Evolutionary conservation across 805 yeast genomes (phyloP).

Genomic region (Pichia manshurica): DNA sequence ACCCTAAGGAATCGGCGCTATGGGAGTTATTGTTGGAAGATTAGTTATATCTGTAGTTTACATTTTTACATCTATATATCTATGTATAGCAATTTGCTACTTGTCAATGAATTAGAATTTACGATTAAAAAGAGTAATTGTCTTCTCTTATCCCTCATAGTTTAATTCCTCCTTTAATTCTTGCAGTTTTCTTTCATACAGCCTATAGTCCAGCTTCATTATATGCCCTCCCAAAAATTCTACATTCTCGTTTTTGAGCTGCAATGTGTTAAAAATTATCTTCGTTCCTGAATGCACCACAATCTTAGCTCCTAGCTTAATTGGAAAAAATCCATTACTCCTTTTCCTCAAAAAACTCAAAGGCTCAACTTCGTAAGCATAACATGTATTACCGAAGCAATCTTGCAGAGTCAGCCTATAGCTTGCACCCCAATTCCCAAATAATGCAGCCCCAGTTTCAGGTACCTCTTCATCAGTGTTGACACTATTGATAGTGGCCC

Average conservation of each 20-base stretch:
- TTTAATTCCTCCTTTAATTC: slow-evolving; percentile 31
- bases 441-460: background rate
- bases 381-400: slow-evolving; percentile 41
- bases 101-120: background rate
- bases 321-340: slow-evolving; percentile 27
- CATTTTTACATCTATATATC: no score
- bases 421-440: slow-evolving; percentile 14
- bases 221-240: slow-evolving; percentile 29
- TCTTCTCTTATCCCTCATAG: slow-evolving; percentile 12
- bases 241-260: slow-evolving; percentile 24
- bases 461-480: slow-evolving; percentile 24
- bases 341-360: slow-evolving; percentile 39
- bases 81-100: no score
- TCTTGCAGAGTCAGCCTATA: slow-evolving; percentile 59
- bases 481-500: slow-evolving; percentile 43
- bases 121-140: slow-evolving; percentile 1
- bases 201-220: slow-evolving; percentile 21
- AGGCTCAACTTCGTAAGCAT: slow-evolving; percentile 53
- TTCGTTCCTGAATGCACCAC: slow-evolving; percentile 43
- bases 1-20: slow-evolving; percentile 60
- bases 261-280: slow-evolving; percentile 42
- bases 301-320: slow-evolving; percentile 54
- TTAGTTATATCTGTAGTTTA: background rate
- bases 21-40: slow-evolving; percentile 58
- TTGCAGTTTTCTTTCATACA: slow-evolving; percentile 33